phyloP scores from a whole-genome alignment of 2,329 filamentous ascomycete genomes.

The Ophiostoma perfectum region DNA sequence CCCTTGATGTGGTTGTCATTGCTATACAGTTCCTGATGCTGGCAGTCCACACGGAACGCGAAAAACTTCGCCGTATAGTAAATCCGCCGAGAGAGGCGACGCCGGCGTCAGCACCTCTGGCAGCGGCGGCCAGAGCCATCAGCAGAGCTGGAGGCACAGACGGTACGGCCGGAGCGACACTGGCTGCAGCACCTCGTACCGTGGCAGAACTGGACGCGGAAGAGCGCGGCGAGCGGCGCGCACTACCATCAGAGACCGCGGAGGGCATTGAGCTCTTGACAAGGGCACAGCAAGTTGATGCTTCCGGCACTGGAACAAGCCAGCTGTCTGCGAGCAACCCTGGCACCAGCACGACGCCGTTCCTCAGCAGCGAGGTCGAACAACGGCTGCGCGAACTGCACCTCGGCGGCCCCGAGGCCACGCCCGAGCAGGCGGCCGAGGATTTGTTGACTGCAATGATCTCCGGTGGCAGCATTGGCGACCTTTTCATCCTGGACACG shows the following conservation, averaged over 20 bases:
- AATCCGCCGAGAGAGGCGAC: constrained; percentile 31
- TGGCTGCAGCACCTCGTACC: constrained; percentile 31
- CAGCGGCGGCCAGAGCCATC: constrained; percentile 32
- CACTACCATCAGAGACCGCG: constrained; percentile 35
- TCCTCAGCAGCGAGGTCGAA: constrained; percentile 24
- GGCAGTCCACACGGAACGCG: constrained; percentile 55
- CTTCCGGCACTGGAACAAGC: neutral
- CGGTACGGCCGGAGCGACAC: neutral
- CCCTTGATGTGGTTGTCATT: constrained; percentile 53
- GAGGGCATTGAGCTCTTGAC: constrained; percentile 43
- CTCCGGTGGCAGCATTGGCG: constrained; percentile 51
- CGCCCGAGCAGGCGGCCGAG: constrained; percentile 32
- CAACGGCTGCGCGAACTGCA: constrained; percentile 18
- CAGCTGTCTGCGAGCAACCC: neutral
- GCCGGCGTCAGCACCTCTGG: constrained; percentile 21
- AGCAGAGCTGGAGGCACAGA: constrained; percentile 28
- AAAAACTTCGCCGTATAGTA: constrained; percentile 48
- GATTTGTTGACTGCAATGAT: constrained; percentile 45
- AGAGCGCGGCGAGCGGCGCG: constrained; percentile 14
- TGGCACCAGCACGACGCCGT: neutral
- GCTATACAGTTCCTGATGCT: constrained; percentile 59
- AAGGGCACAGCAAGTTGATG: neutral
- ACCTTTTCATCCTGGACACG: constrained; percentile 49
- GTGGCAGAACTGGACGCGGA: constrained; percentile 23
- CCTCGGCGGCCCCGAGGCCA: constrained; percentile 24